These are phyloP conservation scores for Nicotiana knightiana DNA, from an alignment of 257 asterid species.

Conservation along the genomic window DNA sequence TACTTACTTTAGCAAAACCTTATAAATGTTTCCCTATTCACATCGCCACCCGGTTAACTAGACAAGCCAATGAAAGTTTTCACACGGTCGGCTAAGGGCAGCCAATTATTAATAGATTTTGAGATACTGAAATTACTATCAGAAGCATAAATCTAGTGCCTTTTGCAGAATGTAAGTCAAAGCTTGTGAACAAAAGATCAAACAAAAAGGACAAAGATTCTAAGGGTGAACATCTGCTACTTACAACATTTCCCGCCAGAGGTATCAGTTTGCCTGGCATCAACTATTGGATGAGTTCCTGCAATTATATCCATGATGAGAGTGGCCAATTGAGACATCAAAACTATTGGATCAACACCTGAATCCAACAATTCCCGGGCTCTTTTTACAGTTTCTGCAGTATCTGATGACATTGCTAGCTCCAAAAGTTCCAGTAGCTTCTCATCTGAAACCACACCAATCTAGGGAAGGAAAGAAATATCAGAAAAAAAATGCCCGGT, in stretches of 20 bases:
- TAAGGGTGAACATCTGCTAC: constrained; percentile 18
- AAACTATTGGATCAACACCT: constrained; percentile 80
- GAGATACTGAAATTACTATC: neutral
- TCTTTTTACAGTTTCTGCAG: constrained; percentile 83
- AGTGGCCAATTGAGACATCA: constrained; percentile 91
- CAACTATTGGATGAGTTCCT: constrained; percentile 57
- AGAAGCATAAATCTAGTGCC: neutral
- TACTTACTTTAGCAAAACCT: neutral
- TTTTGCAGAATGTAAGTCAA: neutral
- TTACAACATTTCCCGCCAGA: constrained; percentile 56
- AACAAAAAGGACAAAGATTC: neutral
- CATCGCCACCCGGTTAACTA: neutral
- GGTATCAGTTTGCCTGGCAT: constrained; percentile 40
- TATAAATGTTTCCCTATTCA: neutral
- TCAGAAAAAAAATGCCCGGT: neutral
- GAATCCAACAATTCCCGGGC: constrained; percentile 89
- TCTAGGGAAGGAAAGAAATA: constrained; percentile 33
- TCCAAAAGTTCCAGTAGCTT: constrained; percentile 85
- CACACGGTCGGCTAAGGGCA: neutral
- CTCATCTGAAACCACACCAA: constrained; percentile 97
- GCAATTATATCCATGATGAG: constrained; percentile 92
- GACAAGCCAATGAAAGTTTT: neutral
- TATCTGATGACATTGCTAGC: constrained; percentile 90
- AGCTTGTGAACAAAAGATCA: neutral
- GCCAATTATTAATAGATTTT: neutral